Evolutionary conservation across 345 rosid genomes (phyloP).

Genomic region (Cardiospermum halicacabum): DNA sequence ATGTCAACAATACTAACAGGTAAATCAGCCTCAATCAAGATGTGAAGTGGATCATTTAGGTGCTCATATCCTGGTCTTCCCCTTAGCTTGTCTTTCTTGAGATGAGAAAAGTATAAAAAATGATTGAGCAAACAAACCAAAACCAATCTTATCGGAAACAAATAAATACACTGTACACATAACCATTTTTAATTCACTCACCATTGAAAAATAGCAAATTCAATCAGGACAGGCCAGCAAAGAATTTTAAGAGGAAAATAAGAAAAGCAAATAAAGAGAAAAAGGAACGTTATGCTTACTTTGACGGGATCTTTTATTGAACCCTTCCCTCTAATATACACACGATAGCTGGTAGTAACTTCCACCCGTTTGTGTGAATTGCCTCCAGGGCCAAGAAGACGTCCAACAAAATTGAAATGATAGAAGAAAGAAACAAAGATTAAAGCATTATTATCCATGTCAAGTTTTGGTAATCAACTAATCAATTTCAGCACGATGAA

Average conservation of each 20-base stretch:
- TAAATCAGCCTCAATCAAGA: constrained; percentile 69
- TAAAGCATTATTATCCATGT: constrained; percentile 1
- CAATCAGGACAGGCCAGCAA: not conserved
- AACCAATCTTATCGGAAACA: not conserved
- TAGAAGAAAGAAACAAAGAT: constrained; percentile 8
- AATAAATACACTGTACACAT: not conserved
- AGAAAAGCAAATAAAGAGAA: not conserved
- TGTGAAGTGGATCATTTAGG: constrained; percentile 68
- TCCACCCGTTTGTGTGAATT: constrained; percentile 97
- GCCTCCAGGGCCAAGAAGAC: constrained; percentile 97
- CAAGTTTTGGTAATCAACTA: not conserved
- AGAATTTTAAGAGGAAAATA: not conserved
- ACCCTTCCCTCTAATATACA: constrained; percentile 95
- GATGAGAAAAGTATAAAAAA: constrained; percentile 14
- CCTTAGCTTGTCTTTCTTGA: constrained; percentile 66
- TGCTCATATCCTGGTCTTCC: constrained; percentile 78
- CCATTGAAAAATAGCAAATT: not conserved
- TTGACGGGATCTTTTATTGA: constrained; percentile 98
- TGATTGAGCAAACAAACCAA: constrained; percentile 11
- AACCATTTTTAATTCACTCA: not conserved
- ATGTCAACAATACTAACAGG: constrained; percentile 57
- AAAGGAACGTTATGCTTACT: constrained; percentile 31
- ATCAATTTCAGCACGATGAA: constrained; percentile 1
- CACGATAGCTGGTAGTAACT: constrained; percentile 97
- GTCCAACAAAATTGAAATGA: constrained; percentile 96